phyloP scores from a whole-genome alignment of 2,329 filamentous ascomycete species.

The Albifimbria verrucaria region DNA sequence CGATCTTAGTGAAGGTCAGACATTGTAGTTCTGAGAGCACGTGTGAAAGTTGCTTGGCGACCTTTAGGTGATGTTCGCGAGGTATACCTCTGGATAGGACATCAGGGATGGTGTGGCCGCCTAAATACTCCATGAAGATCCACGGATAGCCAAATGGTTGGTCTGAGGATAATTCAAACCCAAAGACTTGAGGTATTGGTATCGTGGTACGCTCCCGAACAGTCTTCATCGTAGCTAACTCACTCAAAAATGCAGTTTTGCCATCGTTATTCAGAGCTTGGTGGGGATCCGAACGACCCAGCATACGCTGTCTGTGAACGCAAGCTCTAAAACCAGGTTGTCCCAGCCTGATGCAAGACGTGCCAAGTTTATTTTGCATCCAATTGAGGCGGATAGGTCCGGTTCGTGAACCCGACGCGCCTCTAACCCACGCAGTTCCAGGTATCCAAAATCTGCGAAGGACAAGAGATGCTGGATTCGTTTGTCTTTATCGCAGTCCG shows the following conservation, averaged over 20 bases:
- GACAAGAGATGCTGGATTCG: conserved; percentile 12
- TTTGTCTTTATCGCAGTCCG: conserved; percentile 13
- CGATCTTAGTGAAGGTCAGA: conserved; percentile 21
- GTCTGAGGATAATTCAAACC: conserved; percentile 13
- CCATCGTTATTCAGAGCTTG: conserved; percentile 10
- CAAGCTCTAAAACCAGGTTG: conserved; percentile 21
- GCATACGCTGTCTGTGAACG: conserved; percentile 21
- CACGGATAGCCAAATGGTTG: conserved; percentile 23
- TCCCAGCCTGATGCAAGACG: conserved; percentile 17
- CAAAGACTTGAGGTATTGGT: conserved; percentile 18
- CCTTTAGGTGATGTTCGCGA: conserved; percentile 14
- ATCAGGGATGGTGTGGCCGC: conserved; percentile 11
- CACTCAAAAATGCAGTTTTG: conserved; percentile 20
- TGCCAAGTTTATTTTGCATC: conserved; percentile 10
- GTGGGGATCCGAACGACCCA: conserved; percentile 21
- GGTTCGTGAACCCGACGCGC: conserved; percentile 10
- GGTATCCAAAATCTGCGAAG: conserved; percentile 13
- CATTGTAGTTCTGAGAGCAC: conserved; percentile 20
- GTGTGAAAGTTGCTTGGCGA: conserved; percentile 21
- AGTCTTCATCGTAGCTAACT: conserved; percentile 24
- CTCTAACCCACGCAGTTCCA: conserved; percentile 10
- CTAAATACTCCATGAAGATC: conserved; percentile 20
- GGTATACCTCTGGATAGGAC: conserved; percentile 14
- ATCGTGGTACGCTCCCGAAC: conserved; percentile 16
- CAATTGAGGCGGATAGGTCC: conserved; percentile 5